Percentiles rank a stretch among this genome's conserved stretches.
phyloP scores from a whole-genome alignment of 495 filamentous ascomycete species.

The Trichoderma asperelloides region DNA sequence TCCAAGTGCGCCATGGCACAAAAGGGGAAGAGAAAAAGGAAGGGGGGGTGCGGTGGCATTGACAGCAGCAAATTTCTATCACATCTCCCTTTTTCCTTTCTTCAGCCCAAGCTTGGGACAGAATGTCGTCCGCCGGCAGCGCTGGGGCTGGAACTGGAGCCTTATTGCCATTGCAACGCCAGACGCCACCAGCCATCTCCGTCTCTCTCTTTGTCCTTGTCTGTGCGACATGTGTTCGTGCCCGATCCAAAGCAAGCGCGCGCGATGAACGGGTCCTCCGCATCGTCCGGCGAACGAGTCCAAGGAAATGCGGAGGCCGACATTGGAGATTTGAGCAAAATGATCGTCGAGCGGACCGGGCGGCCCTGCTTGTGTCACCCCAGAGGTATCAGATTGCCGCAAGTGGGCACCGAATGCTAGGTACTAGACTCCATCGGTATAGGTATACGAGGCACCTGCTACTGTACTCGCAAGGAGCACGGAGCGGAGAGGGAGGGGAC shows the following conservation, averaged over 20 bases:
- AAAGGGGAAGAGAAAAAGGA: too few relatives aligned
- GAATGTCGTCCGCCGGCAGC: not conserved
- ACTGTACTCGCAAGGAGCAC: too few relatives aligned
- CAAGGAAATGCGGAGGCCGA: not conserved
- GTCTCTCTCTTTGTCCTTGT: not conserved
- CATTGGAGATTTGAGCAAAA: not conserved
- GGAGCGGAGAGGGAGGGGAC: too few relatives aligned
- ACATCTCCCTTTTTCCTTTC: too few relatives aligned
- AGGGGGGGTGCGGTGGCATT: too few relatives aligned
- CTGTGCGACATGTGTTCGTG: not conserved
- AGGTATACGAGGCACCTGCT: too few relatives aligned
- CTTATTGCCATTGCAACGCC: not conserved
- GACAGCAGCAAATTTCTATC: too few relatives aligned
- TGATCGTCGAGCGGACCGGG: slow-evolving; percentile 7
- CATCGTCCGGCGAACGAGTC: too few relatives aligned
- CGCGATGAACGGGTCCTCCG: too few relatives aligned
- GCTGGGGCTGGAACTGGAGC: not conserved
- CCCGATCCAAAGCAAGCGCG: not conserved
- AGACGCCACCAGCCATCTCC: not conserved
- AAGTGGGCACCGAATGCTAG: not conserved
- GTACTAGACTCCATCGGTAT: too few relatives aligned
- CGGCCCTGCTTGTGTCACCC: not conserved
- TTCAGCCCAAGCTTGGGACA: too few relatives aligned
- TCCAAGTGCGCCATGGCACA: too few relatives aligned
- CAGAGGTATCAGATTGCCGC: not conserved